Conservation (phyloP, 495 filamentous ascomycete genomes). For the Neurospora intermedia region DNA sequence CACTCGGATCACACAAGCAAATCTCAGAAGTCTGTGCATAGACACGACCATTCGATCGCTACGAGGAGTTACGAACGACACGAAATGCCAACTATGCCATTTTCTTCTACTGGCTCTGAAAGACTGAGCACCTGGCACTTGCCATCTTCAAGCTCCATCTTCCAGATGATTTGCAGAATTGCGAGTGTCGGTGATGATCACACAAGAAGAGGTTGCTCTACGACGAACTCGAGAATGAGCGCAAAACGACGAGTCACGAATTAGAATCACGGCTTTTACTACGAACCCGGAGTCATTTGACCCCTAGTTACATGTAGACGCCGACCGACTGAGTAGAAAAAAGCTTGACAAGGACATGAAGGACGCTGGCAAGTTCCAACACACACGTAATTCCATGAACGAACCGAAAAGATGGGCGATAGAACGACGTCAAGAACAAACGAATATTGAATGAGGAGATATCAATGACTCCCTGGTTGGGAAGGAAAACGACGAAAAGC, state of each 20-base stretch:
- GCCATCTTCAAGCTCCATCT: no score
- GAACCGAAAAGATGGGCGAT: background rate
- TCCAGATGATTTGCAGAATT: background rate
- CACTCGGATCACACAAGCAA: no score
- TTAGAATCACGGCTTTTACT: background rate
- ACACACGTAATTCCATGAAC: background rate
- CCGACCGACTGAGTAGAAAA: background rate
- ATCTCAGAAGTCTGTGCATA: no score
- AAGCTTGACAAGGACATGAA: background rate
- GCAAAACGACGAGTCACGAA: background rate
- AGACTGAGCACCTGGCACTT: no score
- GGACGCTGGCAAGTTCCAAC: background rate
- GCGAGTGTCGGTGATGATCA: background rate
- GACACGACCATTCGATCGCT: no score
- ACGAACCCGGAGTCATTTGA: background rate
- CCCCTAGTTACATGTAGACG: background rate
- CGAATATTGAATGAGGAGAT: no score
- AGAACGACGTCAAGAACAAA: no score
- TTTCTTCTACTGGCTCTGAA: no score
- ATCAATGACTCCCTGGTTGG: no score
- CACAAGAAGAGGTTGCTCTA: background rate
- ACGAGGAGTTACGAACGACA: no score
- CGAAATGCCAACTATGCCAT: no score
- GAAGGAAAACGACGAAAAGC: no score
- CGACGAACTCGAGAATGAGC: background rate